Conservation (phyloP, 306 rosid genomes). For the Dalbergia cochinchinensis region DNA sequence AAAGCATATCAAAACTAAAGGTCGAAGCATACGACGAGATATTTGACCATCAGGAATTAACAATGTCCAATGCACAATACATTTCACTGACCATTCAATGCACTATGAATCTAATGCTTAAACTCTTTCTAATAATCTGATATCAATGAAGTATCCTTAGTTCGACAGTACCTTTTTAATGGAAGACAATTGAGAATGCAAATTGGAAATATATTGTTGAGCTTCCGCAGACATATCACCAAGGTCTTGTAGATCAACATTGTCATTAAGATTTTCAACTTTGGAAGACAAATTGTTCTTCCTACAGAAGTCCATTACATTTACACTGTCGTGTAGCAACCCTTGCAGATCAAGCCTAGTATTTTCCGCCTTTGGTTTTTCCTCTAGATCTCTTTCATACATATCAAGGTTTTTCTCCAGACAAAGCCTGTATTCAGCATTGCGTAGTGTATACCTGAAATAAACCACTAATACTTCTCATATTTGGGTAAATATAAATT, state of each 20-base stretch:
- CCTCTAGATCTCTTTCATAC: constrained; percentile 65
- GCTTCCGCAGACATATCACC: constrained; percentile 83
- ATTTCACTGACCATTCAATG: constrained; percentile 12
- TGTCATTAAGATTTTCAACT: constrained; percentile 54
- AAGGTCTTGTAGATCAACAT: constrained; percentile 65
- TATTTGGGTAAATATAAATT: constrained; percentile 21
- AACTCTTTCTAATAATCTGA: constrained; percentile 21
- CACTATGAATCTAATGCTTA: constrained; percentile 38
- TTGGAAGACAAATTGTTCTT: constrained; percentile 60
- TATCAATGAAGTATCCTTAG: not conserved
- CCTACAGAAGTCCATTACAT: constrained; percentile 55
- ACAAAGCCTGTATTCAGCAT: constrained; percentile 95
- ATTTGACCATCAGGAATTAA: constrained; percentile 27
- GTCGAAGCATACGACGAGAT: constrained; percentile 24
- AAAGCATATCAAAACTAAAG: constrained; percentile 28
- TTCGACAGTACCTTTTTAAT: constrained; percentile 68
- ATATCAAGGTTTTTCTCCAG: constrained; percentile 77
- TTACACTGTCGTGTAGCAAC: constrained; percentile 67
- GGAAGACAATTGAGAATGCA: constrained; percentile 84
- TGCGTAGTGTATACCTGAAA: constrained; percentile 87
- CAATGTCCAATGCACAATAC: constrained; percentile 21
- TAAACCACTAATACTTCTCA: constrained; percentile 37
- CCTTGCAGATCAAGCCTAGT: constrained; percentile 65
- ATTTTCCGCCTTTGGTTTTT: constrained; percentile 56
- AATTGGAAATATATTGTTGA: constrained; percentile 68